Conservation (phyloP, 148 eudicot genomes). For the Amaranthus cruentus region DNA sequence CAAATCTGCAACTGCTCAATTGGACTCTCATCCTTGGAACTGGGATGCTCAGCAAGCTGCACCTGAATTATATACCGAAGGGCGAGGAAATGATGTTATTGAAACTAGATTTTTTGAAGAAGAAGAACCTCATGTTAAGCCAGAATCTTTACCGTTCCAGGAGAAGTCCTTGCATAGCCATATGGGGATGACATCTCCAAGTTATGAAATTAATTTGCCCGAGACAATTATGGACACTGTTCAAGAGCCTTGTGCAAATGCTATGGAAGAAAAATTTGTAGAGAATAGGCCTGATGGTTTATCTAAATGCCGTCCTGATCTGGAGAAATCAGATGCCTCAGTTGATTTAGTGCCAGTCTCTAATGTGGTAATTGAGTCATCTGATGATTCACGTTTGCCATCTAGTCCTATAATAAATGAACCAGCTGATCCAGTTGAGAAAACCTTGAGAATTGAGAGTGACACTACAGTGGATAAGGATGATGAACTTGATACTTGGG, state of each 20-base stretch:
- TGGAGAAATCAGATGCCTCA: slow-evolving; percentile 26
- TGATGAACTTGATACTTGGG: slow-evolving; percentile 43
- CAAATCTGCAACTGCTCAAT: slow-evolving; percentile 51
- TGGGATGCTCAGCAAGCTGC: slow-evolving; percentile 39
- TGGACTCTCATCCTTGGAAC: slow-evolving; percentile 44
- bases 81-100: slow-evolving; percentile 24
- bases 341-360: slow-evolving; percentile 26
- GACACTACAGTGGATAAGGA: slow-evolving; percentile 37
- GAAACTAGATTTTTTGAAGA: slow-evolving; percentile 30
- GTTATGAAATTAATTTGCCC: slow-evolving; percentile 42
- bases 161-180: slow-evolving; percentile 28
- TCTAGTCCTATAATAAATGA: slow-evolving; percentile 25
- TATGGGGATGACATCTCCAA: slow-evolving; percentile 27
- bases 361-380: slow-evolving; percentile 21
- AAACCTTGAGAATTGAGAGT: slow-evolving; percentile 44
- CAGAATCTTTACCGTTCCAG: slow-evolving; percentile 29
- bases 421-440: slow-evolving; percentile 35
- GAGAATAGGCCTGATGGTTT: slow-evolving; percentile 23
- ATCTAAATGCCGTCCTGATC: slow-evolving; percentile 16
- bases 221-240: slow-evolving; percentile 57
- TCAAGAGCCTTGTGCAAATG: slow-evolving; percentile 27
- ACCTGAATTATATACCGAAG: slow-evolving; percentile 34
- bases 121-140: slow-evolving; percentile 30
- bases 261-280: slow-evolving; percentile 37
- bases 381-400: slow-evolving; percentile 28